Evolutionary conservation across 148 eudicot species (phyloP).

Genomic region (Tetragonia tetragonoides): DNA sequence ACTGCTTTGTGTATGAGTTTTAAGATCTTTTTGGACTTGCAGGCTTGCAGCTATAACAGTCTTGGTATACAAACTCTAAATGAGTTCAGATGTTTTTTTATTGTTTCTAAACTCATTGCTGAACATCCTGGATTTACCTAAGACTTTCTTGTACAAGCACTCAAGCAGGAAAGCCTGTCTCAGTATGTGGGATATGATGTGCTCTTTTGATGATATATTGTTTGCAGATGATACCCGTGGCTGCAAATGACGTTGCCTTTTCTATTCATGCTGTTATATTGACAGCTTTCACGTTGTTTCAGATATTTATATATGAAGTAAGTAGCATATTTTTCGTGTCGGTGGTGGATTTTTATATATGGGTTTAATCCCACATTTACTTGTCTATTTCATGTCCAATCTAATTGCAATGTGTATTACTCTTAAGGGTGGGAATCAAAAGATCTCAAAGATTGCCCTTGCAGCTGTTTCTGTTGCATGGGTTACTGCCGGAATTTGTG

Average conservation of each 20-base stretch:
- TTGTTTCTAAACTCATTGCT: too few species aligned
- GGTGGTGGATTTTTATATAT: conserved; percentile 72
- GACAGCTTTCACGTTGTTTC: conserved; percentile 77
- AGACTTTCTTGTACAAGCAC: neutral
- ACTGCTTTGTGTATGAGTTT: too few species aligned
- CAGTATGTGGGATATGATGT: conserved; percentile 4
- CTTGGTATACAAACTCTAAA: too few species aligned
- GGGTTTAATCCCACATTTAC: conserved; percentile 46
- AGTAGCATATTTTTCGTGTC: conserved; percentile 15
- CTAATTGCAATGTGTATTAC: neutral
- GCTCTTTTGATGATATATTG: neutral
- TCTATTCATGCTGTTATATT: conserved; percentile 77
- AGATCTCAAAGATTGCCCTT: conserved; percentile 55
- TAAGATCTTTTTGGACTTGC: too few species aligned
- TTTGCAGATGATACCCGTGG: conserved; percentile 87
- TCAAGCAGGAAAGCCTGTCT: neutral
- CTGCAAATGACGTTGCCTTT: conserved; percentile 92
- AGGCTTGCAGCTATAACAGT: too few species aligned
- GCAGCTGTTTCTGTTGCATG: conserved; percentile 54
- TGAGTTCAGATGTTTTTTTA: too few species aligned
- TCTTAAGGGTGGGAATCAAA: conserved; percentile 65
- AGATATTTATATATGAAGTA: conserved; percentile 83
- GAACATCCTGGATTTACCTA: neutral
- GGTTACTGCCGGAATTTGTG: conserved; percentile 61
- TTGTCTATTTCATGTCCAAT: neutral